phyloP scores from a whole-genome alignment of 306 rosid genomes.

The Vigna radiata region DNA sequence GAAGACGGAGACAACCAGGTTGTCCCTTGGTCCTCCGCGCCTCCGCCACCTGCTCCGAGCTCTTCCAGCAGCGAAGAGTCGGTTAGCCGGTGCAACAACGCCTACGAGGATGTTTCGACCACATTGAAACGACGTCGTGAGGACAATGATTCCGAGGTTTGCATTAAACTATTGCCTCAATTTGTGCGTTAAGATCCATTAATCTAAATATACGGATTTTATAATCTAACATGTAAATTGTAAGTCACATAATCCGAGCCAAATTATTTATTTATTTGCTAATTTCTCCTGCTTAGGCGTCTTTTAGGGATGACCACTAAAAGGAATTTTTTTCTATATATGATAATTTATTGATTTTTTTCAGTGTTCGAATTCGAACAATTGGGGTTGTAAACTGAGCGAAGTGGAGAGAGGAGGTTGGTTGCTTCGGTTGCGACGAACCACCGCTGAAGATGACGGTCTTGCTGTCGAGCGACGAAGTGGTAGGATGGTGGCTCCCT shows the following conservation, averaged over 20 bases:
- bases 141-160: slow-evolving; percentile 55
- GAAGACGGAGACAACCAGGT: slow-evolving; percentile 72
- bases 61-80: slow-evolving; percentile 68
- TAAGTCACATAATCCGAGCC: background rate
- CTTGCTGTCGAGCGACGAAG: slow-evolving; percentile 35
- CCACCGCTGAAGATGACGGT: slow-evolving; percentile 37
- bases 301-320: too few relatives aligned
- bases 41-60: slow-evolving; percentile 55
- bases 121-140: slow-evolving; percentile 61
- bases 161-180: background rate
- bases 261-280: background rate
- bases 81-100: slow-evolving; percentile 38
- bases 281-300: background rate
- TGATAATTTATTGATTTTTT: background rate
- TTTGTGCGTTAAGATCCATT: background rate
- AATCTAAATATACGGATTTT: background rate
- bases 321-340: background rate
- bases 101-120: slow-evolving; percentile 40
- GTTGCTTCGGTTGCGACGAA: slow-evolving; percentile 26
- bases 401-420: slow-evolving; percentile 36
- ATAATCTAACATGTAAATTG: background rate
- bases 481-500: slow-evolving; percentile 16
- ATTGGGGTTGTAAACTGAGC: slow-evolving; percentile 24
- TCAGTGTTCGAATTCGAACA: slow-evolving; percentile 40
- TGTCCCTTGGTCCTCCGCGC: slow-evolving; percentile 58